phyloP scores from a whole-genome alignment of 2,329 filamentous ascomycete species.

The Alternaria arborescens region DNA sequence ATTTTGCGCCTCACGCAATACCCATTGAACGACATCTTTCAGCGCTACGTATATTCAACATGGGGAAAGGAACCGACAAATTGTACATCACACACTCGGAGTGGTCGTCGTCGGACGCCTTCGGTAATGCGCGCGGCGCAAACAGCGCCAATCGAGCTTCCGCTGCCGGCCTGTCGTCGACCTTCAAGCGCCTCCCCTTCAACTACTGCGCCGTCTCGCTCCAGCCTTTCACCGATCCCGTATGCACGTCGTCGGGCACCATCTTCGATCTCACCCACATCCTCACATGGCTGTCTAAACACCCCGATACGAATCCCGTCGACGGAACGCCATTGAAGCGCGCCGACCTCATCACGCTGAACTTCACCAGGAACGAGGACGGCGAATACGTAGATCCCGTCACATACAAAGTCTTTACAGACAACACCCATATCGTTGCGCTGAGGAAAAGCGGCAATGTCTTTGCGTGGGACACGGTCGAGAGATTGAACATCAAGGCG shows the following conservation, averaged over 20 bases:
- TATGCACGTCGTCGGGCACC: conserved; percentile 86
- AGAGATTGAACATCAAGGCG: conserved; percentile 93
- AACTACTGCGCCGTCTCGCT: conserved; percentile 97
- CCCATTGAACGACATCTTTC: not conserved
- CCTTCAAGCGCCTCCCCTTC: conserved; percentile 91
- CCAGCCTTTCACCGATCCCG: conserved; percentile 92
- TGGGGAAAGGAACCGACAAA: conserved; percentile 55
- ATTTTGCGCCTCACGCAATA: conserved; percentile 13
- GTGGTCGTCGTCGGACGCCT: conserved; percentile 92
- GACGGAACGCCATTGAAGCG: conserved; percentile 80
- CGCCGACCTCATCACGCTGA: conserved; percentile 86
- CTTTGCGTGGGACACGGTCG: conserved; percentile 94
- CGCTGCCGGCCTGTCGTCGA: conserved; percentile 60
- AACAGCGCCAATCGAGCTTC: conserved; percentile 66
- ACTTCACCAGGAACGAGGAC: conserved; percentile 90
- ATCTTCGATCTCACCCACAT: conserved; percentile 98
- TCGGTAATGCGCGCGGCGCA: conserved; percentile 79
- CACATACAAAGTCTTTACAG: conserved; percentile 96
- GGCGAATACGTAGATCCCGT: conserved; percentile 95
- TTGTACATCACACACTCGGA: conserved; percentile 90
- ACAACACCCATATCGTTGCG: conserved; percentile 96
- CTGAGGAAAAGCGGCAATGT: conserved; percentile 89
- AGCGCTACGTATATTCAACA: conserved; percentile 13
- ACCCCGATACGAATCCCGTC: conserved; percentile 91
- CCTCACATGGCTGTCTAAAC: conserved; percentile 90